Conservation (phyloP, 306 rosid species). For the Corylus americana region DNA sequence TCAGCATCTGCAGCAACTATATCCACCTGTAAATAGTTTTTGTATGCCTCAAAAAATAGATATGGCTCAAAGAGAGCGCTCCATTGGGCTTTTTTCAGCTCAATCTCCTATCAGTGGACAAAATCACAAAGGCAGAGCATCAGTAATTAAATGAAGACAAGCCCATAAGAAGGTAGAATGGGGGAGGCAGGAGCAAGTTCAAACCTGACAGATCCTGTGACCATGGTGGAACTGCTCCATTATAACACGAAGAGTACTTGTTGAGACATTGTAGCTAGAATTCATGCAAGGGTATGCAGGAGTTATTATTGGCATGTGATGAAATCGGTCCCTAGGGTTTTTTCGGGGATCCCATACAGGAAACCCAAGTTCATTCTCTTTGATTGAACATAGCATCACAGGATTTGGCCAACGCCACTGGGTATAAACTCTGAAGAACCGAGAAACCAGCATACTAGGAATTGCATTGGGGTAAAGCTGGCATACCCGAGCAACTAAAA, state of each 20-base stretch:
- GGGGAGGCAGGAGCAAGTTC: conserved; percentile 13
- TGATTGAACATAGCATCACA: conserved; percentile 89
- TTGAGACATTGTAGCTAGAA: conserved; percentile 95
- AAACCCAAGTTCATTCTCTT: conserved; percentile 87
- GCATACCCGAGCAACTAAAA: conserved; percentile 91
- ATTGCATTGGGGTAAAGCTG: conserved; percentile 98
- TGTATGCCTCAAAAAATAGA: conserved; percentile 82
- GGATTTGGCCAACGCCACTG: conserved; percentile 99
- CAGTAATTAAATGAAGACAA: conserved; percentile 4
- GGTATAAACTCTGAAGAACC: conserved; percentile 95
- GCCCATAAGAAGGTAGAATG: conserved; percentile 2
- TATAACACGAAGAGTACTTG: conserved; percentile 98
- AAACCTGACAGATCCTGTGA: conserved; percentile 80
- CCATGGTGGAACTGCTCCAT: conserved; percentile 83
- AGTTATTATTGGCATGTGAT: conserved; percentile 95
- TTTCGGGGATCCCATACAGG: conserved; percentile 95
- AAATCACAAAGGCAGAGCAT: conserved; percentile 24
- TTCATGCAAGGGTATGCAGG: conserved; percentile 99
- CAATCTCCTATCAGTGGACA: conserved; percentile 70
- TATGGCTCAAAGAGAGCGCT: conserved; percentile 83
- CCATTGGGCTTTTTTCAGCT: conserved; percentile 83
- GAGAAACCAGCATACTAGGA: conserved; percentile 95
- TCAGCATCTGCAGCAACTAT: conserved; percentile 76
- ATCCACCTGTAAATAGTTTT: conserved; percentile 93
- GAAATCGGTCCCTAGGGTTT: conserved; percentile 80